Conservation (phyloP, 2,329 filamentous ascomycete species). For the Nigrospora oryzae region DNA sequence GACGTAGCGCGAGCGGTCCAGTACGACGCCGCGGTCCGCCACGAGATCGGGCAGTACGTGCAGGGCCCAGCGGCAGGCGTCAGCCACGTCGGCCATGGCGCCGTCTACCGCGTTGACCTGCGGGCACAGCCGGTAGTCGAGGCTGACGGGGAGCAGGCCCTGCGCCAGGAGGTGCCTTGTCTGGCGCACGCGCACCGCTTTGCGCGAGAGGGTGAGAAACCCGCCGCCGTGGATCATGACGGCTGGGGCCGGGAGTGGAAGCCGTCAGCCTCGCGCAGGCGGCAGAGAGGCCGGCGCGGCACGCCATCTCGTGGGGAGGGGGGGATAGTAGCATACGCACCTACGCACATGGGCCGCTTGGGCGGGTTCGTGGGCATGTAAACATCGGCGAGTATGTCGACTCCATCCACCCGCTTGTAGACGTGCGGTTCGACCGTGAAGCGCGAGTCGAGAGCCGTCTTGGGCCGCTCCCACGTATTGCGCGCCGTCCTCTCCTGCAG, state of each 20-base stretch:
- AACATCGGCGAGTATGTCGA: conserved; percentile 18
- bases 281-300: not conserved
- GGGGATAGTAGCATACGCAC: not conserved
- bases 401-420: conserved; percentile 10
- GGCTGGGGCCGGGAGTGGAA: conserved; percentile 11
- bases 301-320: not conserved
- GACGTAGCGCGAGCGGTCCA: not conserved
- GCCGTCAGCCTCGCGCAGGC: not conserved
- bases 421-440: conserved; percentile 6
- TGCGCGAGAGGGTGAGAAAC: conserved; percentile 27
- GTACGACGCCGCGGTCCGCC: not conserved
- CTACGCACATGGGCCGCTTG: not conserved
- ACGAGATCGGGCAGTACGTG: conserved; percentile 19
- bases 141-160: conserved; percentile 35
- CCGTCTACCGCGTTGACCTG: conserved; percentile 35
- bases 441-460: not conserved
- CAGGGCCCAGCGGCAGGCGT: conserved; percentile 32
- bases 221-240: conserved; percentile 37
- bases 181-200: conserved; percentile 27
- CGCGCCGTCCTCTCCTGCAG: not conserved
- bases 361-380: conserved; percentile 17
- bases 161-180: conserved; percentile 23
- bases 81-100: conserved; percentile 32
- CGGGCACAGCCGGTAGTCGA: conserved; percentile 43
- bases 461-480: not conserved